Evolutionary conservation across 352 stramenopile genomes (phyloP), one percentile per base, ranked within the genome.

Genomic region (Blastocystis sp.): DNA sequence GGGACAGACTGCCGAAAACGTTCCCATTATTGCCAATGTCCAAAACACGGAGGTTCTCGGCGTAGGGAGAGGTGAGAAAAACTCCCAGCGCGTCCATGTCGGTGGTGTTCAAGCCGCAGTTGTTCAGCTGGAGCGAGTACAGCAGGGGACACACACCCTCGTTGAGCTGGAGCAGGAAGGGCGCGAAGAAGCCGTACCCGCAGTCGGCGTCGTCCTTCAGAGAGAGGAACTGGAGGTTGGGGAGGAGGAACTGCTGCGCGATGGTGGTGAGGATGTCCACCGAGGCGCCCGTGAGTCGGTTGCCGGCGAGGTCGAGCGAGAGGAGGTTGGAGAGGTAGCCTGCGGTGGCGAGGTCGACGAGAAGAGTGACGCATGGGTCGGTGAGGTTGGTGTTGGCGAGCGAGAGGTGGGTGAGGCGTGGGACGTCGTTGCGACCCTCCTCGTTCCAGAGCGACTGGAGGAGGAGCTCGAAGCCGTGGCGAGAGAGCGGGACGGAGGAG

Each of bases 381-480:
- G 74, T 67, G 21, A 85, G 41, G 0, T 21, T 41, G 26, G 24
- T 67, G 4, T 63, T 69, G 6, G 74, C 59, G 13, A 85, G 74
- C 16, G 4, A 31, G n/a, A 85, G 74, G 33, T 62, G 19, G 21
- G 59, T 51, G 26, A 85, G n/a, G 29, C 74, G 45, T 21, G 74
- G 74, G n/a, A 39, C 21, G 31, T 85, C 74, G n/a, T 9, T 41
- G 35, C 13, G 10, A 12, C 51, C n/a, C 2, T n/a, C 29, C 21
- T 67, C 74, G 24, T 24, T 19, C 21, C 50, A 69, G 13, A 85
- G 35, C 13, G 74, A 85, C 0, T 45, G 19, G 13, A 63, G 29
- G 19, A 85, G 29, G 29, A 85, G 55, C 45, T 85, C 74, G 45
- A 85, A 85, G 10, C 74, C 74, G 45, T 69, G 50, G 26, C 74